Evolutionary conservation across 306 rosid species (phyloP), one percentile per base, ranked within the genome.

Genomic region (Sechiopsis laciniata): DNA sequence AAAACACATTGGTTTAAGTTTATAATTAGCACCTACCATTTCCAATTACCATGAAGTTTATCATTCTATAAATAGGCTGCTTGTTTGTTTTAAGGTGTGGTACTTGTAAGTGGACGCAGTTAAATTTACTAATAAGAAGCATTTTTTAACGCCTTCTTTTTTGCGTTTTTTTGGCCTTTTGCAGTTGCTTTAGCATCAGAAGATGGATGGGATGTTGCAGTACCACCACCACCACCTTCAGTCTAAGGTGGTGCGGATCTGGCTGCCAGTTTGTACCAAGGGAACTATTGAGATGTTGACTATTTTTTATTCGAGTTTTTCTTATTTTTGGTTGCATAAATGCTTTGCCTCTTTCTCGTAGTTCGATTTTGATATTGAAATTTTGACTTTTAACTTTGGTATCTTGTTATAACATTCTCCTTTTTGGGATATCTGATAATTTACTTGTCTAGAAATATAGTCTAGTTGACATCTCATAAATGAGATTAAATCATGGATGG

Each of bases 151-250:
- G 24, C n/a, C 50, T 74, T 76, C 19, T 8, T 37, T 20, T 15
- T 2, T 20, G 12, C 8, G 29, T 37, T 37, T 48, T 48, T 48
- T 48, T 48, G 7, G 12, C 20, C 1, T 19, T 67, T n/a, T 51
- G 71, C 68, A 75, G 87, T 21, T 19, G 68, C 77, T 65, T 2
- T 22, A 16, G 37, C 61, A 0, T 62, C 63, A 7, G 85, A 81
- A 7, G 85, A 81, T 2, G 88, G 78, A 7, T 84, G 88, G 88
- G 85, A 84, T 20, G 58, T 72, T 10, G 78, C 79, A 8, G 40
- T 6, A 45, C 75, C 82, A 17, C 78, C 83, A 26, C 40, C 85
- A 22, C 22, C 85, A 46, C 64, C 80, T 48, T 37, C 78, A 10
- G 56, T 53, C 42, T 85, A 81, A 56, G 76, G 53, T 32, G 78